phyloP scores from a whole-genome alignment of 2,329 filamentous ascomycete genomes.

The Venturiaceae sp. region DNA sequence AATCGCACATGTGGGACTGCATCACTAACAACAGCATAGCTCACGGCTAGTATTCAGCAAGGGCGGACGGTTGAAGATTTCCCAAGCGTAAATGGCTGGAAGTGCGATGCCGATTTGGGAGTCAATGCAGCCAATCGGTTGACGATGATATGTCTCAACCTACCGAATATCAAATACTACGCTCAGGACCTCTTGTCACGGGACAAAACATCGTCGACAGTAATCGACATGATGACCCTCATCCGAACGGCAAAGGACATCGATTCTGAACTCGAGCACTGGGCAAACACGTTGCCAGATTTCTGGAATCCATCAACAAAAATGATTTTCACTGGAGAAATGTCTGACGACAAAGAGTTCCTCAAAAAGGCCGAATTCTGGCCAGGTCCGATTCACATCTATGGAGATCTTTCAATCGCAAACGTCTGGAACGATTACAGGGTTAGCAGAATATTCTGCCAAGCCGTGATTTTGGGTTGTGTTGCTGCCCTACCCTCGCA shows the following conservation, averaged over 20 bases:
- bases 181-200: slow-evolving; percentile 20
- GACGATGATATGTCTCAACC: slow-evolving; percentile 27
- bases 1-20: not conserved
- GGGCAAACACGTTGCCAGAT: slow-evolving; percentile 24
- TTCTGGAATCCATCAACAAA: slow-evolving; percentile 22
- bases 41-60: slow-evolving; percentile 28
- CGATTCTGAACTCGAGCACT: slow-evolving; percentile 25
- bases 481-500: slow-evolving; percentile 10
- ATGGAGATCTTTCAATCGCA: slow-evolving; percentile 27
- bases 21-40: slow-evolving; percentile 15
- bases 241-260: slow-evolving; percentile 25
- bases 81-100: slow-evolving; percentile 24
- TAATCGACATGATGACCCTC: slow-evolving; percentile 20
- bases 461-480: slow-evolving; percentile 27
- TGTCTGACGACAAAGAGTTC: slow-evolving; percentile 16
- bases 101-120: slow-evolving; percentile 19
- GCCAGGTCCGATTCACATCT: slow-evolving; percentile 28
- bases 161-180: slow-evolving; percentile 25
- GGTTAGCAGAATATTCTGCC: slow-evolving; percentile 29
- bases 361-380: slow-evolving; percentile 21
- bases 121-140: slow-evolving; percentile 30
- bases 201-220: slow-evolving; percentile 10
- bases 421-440: slow-evolving; percentile 31
- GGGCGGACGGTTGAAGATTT: slow-evolving; percentile 28
- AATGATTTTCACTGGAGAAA: not conserved